A percentile compares a stretch with the other conserved stretches of the same genome.
Evolutionary conservation across 768 basidiomycete species (phyloP).

Genomic region (Mycena maculata): DNA sequence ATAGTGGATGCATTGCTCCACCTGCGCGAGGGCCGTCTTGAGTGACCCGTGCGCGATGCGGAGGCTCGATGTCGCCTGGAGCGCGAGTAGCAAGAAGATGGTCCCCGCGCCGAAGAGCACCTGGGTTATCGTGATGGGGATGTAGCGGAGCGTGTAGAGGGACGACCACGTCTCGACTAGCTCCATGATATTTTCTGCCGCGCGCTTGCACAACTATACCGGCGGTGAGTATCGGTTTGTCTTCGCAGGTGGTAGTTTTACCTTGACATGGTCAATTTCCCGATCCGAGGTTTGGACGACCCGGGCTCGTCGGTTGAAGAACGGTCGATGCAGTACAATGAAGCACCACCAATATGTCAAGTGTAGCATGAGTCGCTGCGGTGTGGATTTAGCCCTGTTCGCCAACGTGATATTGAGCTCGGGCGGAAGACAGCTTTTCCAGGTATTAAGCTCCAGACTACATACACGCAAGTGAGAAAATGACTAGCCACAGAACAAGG

Average conservation of each 20-base stretch:
- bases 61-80: conserved; percentile 41
- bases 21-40: conserved; percentile 26
- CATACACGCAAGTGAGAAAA: not conserved
- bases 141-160: conserved; percentile 50
- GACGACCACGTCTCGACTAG: conserved; percentile 47
- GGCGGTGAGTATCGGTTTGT: not conserved
- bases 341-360: conserved; percentile 49
- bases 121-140: conserved; percentile 49
- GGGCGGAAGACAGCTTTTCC: conserved; percentile 41
- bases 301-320: conserved; percentile 29
- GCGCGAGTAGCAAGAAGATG: conserved; percentile 49
- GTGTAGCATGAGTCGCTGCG: conserved; percentile 50
- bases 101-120: conserved; percentile 54
- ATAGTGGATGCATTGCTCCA: conserved; percentile 24
- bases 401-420: conserved; percentile 45
- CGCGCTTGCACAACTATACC: conserved; percentile 48
- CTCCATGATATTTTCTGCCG: conserved; percentile 50
- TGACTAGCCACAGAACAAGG: not conserved
- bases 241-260: not conserved
- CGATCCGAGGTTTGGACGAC: conserved; percentile 4
- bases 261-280: conserved; percentile 36
- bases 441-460: conserved; percentile 34
- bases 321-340: conserved; percentile 53
- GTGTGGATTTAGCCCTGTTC: conserved; percentile 40
- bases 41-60: conserved; percentile 28